Percentiles rank a stretch among this genome's conserved stretches.
phyloP scores from a whole-genome alignment of 495 filamentous ascomycete genomes.

The Podospora anserina region DNA sequence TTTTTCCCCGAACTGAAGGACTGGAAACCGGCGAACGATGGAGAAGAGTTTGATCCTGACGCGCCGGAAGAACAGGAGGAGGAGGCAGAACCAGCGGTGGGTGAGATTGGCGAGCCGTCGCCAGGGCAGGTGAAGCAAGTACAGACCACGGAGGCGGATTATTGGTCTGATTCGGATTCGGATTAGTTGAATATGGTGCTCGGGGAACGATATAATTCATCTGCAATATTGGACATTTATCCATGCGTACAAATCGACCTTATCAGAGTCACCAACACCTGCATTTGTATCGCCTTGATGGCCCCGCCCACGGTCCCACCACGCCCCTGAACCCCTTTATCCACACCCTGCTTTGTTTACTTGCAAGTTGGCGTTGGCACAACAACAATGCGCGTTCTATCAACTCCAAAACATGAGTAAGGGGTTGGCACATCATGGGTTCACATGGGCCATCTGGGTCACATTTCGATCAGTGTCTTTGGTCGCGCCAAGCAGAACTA shows the following conservation, averaged over 20 bases:
- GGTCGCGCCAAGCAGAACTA: not conserved
- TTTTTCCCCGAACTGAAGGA: not conserved
- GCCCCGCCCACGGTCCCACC: too few species aligned
- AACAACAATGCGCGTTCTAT: not conserved
- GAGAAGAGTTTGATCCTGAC: not conserved
- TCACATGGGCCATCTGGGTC: too few species aligned
- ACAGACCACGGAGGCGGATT: not conserved
- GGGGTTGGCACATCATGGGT: too few species aligned
- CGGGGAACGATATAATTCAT: too few species aligned
- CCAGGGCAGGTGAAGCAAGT: not conserved
- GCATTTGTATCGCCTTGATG: too few species aligned
- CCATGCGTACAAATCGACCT: too few species aligned
- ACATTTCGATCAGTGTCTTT: too few species aligned
- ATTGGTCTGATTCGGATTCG: not conserved
- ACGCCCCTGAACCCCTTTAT: not conserved
- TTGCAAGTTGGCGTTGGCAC: not conserved
- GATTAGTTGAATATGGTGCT: not conserved
- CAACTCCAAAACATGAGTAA: too few species aligned
- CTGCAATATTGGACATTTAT: too few species aligned
- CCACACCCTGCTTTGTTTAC: not conserved
- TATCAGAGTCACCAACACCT: too few species aligned
- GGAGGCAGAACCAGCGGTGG: not conserved
- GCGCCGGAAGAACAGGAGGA: not conserved
- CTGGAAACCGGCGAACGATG: not conserved
- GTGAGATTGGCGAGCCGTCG: not conserved